Evolutionary conservation across 2,329 filamentous ascomycete species (phyloP).

Genomic region (Chaetomium sp.): DNA sequence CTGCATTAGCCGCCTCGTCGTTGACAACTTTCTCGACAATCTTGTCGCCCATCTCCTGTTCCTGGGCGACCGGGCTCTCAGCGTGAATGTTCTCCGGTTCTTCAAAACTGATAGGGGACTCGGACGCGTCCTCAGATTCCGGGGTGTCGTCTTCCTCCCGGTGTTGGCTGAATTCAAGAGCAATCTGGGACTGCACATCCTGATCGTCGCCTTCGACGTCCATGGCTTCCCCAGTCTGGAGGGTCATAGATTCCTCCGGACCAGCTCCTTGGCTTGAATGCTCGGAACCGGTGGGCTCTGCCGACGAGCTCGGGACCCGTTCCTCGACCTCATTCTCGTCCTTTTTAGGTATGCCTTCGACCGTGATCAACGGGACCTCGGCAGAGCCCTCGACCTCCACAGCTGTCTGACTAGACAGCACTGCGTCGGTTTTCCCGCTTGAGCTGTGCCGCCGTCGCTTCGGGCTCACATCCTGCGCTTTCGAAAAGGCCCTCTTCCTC

Average conservation of each 20-base stretch:
- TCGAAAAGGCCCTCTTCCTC: conserved; percentile 27
- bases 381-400: conserved; percentile 4
- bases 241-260: not conserved
- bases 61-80: not conserved
- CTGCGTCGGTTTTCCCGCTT: conserved; percentile 9
- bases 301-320: conserved; percentile 11
- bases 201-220: conserved; percentile 21
- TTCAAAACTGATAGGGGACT: not conserved
- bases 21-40: not conserved
- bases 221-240: conserved; percentile 9
- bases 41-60: not conserved
- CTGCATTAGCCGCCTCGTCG: not conserved
- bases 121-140: not conserved
- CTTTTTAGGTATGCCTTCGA: not conserved
- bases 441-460: conserved; percentile 24
- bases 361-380: not conserved
- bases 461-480: conserved; percentile 21
- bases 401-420: conserved; percentile 20
- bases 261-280: not conserved
- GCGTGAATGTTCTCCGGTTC: conserved; percentile 13
- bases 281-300: conserved; percentile 5
- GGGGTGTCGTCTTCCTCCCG: conserved; percentile 11
- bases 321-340: conserved; percentile 3
- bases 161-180: conserved; percentile 18
- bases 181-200: conserved; percentile 28